Conservation (phyloP, 805 yeast species). For the Candida andamanensis region DNA sequence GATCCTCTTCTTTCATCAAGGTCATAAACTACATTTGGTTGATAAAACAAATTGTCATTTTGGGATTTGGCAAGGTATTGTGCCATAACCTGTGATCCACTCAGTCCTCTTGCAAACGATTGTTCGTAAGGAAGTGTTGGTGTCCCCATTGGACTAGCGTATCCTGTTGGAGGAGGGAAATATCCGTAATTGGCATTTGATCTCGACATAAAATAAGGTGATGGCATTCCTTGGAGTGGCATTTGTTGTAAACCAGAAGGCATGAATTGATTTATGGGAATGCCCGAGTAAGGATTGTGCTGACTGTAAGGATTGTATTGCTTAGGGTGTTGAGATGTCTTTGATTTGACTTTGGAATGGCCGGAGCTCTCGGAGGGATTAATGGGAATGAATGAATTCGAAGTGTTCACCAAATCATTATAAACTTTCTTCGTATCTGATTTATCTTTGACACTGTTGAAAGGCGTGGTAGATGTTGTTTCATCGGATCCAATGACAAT, state of each 20-base stretch:
- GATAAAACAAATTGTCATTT: slow-evolving; percentile 52
- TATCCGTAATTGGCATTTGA: slow-evolving; percentile 6
- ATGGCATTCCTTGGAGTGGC: slow-evolving; percentile 4
- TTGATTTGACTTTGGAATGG: not conserved
- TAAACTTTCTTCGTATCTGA: slow-evolving; percentile 10
- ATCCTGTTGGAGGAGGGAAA: slow-evolving; percentile 5
- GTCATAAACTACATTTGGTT: slow-evolving; percentile 18
- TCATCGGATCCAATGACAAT: slow-evolving; percentile 35
- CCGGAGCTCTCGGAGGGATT: slow-evolving; percentile 4
- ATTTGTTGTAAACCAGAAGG: slow-evolving; percentile 7
- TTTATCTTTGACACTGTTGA: slow-evolving; percentile 11
- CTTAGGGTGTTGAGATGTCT: not conserved
- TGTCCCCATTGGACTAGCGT: slow-evolving; percentile 8
- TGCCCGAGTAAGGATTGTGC: slow-evolving; percentile 5
- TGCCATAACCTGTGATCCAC: slow-evolving; percentile 74
- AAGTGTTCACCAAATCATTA: slow-evolving; percentile 12
- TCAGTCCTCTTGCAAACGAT: slow-evolving; percentile 9
- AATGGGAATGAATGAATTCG: slow-evolving; percentile 19
- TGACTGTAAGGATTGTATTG: not conserved
- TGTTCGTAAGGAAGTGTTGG: slow-evolving; percentile 6
- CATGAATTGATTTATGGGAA: slow-evolving; percentile 6
- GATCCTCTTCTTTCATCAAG: slow-evolving; percentile 7
- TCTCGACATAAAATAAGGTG: slow-evolving; percentile 4
- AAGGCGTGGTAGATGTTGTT: slow-evolving; percentile 18
- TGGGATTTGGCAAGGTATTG: slow-evolving; percentile 68